Base-by-base conservation (phyloP, 257 asterid species). In the Lycium barbarum region DNA sequence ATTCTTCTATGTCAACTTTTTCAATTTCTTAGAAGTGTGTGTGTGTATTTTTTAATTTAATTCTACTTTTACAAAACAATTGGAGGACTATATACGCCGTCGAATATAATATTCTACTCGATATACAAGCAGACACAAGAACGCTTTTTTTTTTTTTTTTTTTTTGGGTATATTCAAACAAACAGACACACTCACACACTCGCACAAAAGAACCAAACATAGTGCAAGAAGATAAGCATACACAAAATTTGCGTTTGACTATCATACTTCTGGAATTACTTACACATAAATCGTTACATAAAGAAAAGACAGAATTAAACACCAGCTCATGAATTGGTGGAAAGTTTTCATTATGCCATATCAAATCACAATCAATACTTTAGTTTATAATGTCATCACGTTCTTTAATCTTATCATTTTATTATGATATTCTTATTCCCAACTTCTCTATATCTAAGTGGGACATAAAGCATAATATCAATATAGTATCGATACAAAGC, bases 291-390 rank as follows among this genome's bases (percentile, higher is more conserved):
- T 49, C 13, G 11, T 49, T 49, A 22, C 81, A 49, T 22, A 74
- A 74, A 49, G 45, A 45, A 74, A 49, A 49, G n/a, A 18, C 59
- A 49, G 40, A 22, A 22, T n/a, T 47, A n/a, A 74, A 7, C 81
- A 49, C 22, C 81, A 74, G 22, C 81, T 74, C 43, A 49, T 74
- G 43, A 22, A 74, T 73, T 49, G 62, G 62, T 49, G 43, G 81
- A 74, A 22, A 22, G 45, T 22, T 3, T 22, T 49, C 45, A 49
- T 73, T 73, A 36, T 43, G 40, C 36, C 58, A 47, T 47, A 74
- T 49, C 62, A 20, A 22, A 74, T 49, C 81, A 49, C 10, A 74
- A 49, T 20, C 43, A 74, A 13, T 49, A 49, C 51, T 74, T 49
- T 74, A 49, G 49, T 74, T 49, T 74, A 74, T 49, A 49, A 74